Base-by-base conservation (phyloP, 2,329 filamentous ascomycete genomes). In the Coniella lustricola region DNA sequence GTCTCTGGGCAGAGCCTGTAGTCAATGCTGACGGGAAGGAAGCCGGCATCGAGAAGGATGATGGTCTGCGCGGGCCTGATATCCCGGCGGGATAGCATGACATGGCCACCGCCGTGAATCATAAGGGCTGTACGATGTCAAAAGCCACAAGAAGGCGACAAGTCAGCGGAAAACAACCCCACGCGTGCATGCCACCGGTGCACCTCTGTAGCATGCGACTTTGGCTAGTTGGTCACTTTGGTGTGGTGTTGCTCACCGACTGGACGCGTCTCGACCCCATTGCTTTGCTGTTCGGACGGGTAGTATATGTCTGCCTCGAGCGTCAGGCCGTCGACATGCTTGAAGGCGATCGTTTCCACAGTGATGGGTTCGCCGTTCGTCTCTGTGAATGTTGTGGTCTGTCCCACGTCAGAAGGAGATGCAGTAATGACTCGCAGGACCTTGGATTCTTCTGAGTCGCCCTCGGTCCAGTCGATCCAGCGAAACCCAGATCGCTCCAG, bases 1-100 rank as follows among this genome's bases (percentile, higher is more conserved):
- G 67, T 61, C 37, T 76, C 71, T 0, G 74, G 75, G 48, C 73
- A 77, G 1, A 78, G 64, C 0, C 73, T 60, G 51, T 77, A 74
- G 54, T 77, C 74, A 0, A 76, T 45, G 51, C 68, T 73, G 10
- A 78, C 57, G 0, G 74, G 71, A 2, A 76, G 56, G 35, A 76
- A 62, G 0, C 70, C 68, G 4, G 57, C 43, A 1, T 59, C 49
- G 0, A 75, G 59, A 0, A 76, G 61, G 1, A 59, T 49, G 4
- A 56, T 44, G 0, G 61, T 67, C 46, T 76, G 73, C 3, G 49
- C 41, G 2, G 62, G 60, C 2, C 65, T 58, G 4, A 73, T 54
- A 5, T 64, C 67, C 36, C 64, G 63, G 7, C 68, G 60, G 0
- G 64, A 66, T 8, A 70, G 59, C 29, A 64, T 64, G 4, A 72